phyloP scores from a whole-genome alignment of 352 stramenopile species.

The Saprolegnia diclina region DNA sequence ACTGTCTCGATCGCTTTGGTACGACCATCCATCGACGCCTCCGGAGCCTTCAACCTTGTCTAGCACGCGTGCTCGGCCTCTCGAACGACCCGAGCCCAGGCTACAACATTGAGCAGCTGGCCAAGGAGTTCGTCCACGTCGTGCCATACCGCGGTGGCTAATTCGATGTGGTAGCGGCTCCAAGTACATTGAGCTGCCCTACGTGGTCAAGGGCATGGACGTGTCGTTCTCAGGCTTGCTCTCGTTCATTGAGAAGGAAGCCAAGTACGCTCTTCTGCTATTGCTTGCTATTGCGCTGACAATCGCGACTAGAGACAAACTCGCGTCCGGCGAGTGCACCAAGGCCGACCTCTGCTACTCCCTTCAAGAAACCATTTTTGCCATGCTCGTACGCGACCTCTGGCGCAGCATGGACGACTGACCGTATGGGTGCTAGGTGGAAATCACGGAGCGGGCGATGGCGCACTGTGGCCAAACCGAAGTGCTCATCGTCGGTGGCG shows the following conservation, averaged over 20 bases:
- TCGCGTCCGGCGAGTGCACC: slow-evolving; percentile 85
- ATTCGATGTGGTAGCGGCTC: slow-evolving; percentile 45
- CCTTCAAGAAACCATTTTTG: slow-evolving; percentile 99
- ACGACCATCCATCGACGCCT: too few relatives aligned
- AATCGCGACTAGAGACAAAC: slow-evolving; percentile 48
- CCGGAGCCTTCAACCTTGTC: not conserved
- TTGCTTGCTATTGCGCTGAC: not conserved
- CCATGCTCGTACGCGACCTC: slow-evolving; percentile 89
- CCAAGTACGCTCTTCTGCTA: slow-evolving; percentile 43
- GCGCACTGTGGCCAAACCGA: slow-evolving; percentile 94
- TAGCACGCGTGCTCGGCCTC: slow-evolving; percentile 89
- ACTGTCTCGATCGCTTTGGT: slow-evolving; percentile 98
- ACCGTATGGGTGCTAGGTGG: slow-evolving; percentile 54
- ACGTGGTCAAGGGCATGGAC: slow-evolving; percentile 99
- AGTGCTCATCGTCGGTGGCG: slow-evolving; percentile 98
- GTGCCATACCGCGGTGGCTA: slow-evolving; percentile 8
- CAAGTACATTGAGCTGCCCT: slow-evolving; percentile 95
- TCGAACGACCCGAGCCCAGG: slow-evolving; percentile 98
- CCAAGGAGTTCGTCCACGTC: slow-evolving; percentile 73
- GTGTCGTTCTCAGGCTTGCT: slow-evolving; percentile 98
- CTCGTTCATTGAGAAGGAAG: slow-evolving; percentile 94
- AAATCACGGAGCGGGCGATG: slow-evolving; percentile 99
- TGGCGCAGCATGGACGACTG: not conserved
- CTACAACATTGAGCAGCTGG: slow-evolving; percentile 99
- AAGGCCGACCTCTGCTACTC: slow-evolving; percentile 97